phyloP scores from a whole-genome alignment of 306 rosid species.

The Glycine tomentella region DNA sequence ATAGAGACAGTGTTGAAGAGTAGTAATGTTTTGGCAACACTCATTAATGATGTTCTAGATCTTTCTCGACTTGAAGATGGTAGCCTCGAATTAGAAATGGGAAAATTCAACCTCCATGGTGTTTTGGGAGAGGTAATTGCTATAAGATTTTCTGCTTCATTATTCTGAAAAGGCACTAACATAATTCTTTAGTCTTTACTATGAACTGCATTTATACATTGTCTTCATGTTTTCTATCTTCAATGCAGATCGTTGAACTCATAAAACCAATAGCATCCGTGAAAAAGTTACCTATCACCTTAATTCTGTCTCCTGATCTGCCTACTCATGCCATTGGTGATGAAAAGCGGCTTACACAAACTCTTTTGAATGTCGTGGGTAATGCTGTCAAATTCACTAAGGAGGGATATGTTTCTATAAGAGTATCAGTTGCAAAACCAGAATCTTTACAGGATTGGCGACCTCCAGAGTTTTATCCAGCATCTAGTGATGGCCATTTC shows the following conservation, averaged over 20 bases:
- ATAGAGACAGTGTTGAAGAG: constrained; percentile 85
- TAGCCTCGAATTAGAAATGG: constrained; percentile 79
- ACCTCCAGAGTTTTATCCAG: constrained; percentile 76
- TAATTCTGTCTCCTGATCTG: constrained; percentile 78
- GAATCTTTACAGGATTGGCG: constrained; percentile 81
- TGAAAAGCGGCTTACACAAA: constrained; percentile 83
- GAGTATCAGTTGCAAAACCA: constrained; percentile 80
- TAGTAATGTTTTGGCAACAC: constrained; percentile 83
- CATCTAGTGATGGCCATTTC: constrained; percentile 69
- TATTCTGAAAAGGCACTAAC: constrained; percentile 29
- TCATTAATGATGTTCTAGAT: constrained; percentile 85
- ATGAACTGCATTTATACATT: constrained; percentile 8
- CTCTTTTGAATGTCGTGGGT: constrained; percentile 75
- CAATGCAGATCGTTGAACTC: constrained; percentile 67
- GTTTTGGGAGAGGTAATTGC: constrained; percentile 73
- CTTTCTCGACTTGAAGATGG: constrained; percentile 98
- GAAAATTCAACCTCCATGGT: constrained; percentile 77
- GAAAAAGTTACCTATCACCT: constrained; percentile 76
- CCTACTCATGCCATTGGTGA: constrained; percentile 82
- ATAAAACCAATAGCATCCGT: constrained; percentile 85
- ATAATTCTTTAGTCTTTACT: constrained; percentile 24
- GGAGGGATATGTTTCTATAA: constrained; percentile 79
- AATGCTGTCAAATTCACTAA: constrained; percentile 92
- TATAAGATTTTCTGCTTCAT: constrained; percentile 17
- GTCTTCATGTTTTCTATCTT: constrained; percentile 22